A percentile compares a stretch with the other conserved stretches of the same genome.
These are phyloP conservation scores for Ajuga chamaepitys DNA, from an alignment of 257 asterid genomes.

Conservation along the genomic window DNA sequence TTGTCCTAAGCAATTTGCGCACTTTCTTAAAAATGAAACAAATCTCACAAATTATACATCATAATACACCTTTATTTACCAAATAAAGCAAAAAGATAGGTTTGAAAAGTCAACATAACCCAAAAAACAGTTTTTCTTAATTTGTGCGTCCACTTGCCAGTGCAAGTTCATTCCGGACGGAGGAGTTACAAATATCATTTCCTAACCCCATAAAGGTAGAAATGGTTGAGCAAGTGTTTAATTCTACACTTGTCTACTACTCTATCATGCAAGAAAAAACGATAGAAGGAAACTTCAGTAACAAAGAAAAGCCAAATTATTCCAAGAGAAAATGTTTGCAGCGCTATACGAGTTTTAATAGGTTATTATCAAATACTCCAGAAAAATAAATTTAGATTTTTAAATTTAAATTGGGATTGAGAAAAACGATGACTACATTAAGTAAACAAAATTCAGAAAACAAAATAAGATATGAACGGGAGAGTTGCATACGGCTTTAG, in stretches of 20 bases:
- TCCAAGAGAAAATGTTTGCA: background rate
- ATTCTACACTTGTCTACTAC: background rate
- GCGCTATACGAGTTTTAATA: background rate
- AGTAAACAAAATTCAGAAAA: background rate
- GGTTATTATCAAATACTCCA: background rate
- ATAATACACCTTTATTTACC: no score
- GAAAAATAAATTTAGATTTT: background rate
- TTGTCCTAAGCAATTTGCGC: no score
- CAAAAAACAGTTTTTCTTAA: no score
- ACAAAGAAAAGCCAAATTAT: background rate
- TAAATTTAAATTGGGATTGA: background rate
- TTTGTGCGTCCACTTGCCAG: no score
- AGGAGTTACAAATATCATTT: background rate
- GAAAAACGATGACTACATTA: background rate
- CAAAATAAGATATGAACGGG: background rate
- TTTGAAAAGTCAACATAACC: no score
- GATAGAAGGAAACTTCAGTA: background rate
- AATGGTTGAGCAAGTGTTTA: background rate
- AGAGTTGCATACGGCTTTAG: slow-evolving; percentile 23
- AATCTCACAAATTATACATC: no score
- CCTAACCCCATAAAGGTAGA: background rate
- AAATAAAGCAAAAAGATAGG: no score
- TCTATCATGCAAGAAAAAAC: background rate
- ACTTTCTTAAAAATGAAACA: no score
- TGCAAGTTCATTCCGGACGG: no score